Base-by-base conservation (phyloP, 164 flowering plant genomes). In the Cinnamomum chago region DNA sequence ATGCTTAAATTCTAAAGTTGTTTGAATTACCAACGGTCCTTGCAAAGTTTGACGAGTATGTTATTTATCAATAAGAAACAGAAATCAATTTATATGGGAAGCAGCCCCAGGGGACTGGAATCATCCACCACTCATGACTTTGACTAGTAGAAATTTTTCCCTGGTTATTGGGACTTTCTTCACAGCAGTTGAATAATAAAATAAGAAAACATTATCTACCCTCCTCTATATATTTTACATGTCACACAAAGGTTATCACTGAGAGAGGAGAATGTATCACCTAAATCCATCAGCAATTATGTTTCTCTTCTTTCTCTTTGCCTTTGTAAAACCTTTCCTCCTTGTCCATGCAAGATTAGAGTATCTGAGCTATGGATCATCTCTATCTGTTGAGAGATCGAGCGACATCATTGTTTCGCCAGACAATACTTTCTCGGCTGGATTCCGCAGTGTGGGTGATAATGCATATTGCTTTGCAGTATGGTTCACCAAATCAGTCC, bases 401-500 rank as follows among this genome's bases (percentile, higher is more conserved):
- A 30, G 35, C 22, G 77, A 74, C 65, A 2, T 67, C 52, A 72
- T 77, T n/a, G 55, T 27, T 20, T 80, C 82, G 20, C 70, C 71
- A 52, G 75, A 77, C 13, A 28, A 55, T 2, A 47, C 79, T 55
- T 80, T 73, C 76, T 20, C 76, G 7, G 72, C 60, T 50, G 80
- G 82, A 25, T 79, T 79, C 65, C 51, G 76, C 47, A 2, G 15
- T 30, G 76, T 79, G 28, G 82, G 82, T 27, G 35, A 1, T 33
- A 73, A 79, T 18, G 79, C 79, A 12, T 76, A 50, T 13, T 68
- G 67, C 64, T 79, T 72, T 22, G 67, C 81, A 25, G 73, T 79
- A 25, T 79, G 79, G 81, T 76, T 79, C 78, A 67, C 76, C 10
- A 23, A 79, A 7, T 47, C 76, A 3, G 28, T 17, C 4, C 5